Base-by-base conservation (phyloP, 352 stramenopile species). In the Phytophthora pseudosyringae region DNA sequence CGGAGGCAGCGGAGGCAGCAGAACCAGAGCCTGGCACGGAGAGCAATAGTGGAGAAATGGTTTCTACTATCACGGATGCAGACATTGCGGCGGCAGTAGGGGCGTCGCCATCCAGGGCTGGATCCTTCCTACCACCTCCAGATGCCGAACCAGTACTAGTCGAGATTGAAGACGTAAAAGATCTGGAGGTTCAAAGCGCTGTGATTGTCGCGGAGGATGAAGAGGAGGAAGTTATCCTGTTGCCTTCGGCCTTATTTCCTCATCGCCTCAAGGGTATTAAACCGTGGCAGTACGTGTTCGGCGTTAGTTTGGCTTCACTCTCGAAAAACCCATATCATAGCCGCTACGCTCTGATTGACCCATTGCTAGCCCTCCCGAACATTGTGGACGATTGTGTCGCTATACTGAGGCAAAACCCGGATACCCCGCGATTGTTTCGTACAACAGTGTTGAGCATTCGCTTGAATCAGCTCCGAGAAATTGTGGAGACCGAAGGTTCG, bases 241-340 rank as follows among this genome's bases (percentile, higher is more conserved):
- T 89, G 2, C 78, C 80, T 11, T 75, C 75, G 3, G 78, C 84
- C 3, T 62, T 77, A n/a, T 93, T 91, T 51, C 78, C 74, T 1
- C 80, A 93, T 69, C 84, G 81, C 4, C 76, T 90, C 53, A 84
- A 89, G 43, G 81, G 78, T 6, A 90, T 93, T 57, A 90, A 93
- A 52, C 86, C 84, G 33, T 95, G 84, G 83, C 87, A 95, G 61
- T 83, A 91, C 39, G 83, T 93, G 3, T 95, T 95, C 44, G 86
- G 83, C 21, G 77, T 95, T 26, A 84, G 76, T 36, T 41, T 95
- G 28, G 73, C 73, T 12, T 93, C 88, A n/a, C 67, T 95, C 15
- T 78, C 81, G 41, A 89, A 85, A 56, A 93, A 92, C 54, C 80
- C 87, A 35, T 93, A 90, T 41, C 87, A 95, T 63, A 89, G 78